Base-by-base conservation (phyloP, 2,329 filamentous ascomycete genomes). In the Thielaviopsis euricoi region DNA sequence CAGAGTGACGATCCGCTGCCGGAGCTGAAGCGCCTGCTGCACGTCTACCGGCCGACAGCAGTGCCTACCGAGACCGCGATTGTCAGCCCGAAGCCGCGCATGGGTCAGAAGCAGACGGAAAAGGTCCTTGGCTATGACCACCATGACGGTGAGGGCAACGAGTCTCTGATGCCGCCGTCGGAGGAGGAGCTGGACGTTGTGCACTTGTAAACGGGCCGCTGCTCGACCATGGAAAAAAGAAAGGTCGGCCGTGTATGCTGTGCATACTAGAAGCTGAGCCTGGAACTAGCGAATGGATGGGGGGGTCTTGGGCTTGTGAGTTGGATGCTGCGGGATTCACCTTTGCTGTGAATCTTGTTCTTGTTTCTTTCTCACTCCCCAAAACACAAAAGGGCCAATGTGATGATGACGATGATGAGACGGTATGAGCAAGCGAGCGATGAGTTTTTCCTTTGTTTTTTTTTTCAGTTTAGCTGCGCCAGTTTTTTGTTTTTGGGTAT, bases 1-100 rank as follows among this genome's bases (percentile, higher is more conserved):
- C 64, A 67, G 65, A 65, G 72, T 63, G 76, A 88, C 85, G 84
- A 90, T 71, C 86, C 86, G 61, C 79, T 90, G 64, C 81, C 86
- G 68, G 82, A 85, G 69, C 75, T 89, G 62, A 82, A 80, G 60
- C 75, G 76, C 66, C 77, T 81, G 65, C 84, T 88, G 70, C 81
- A 78, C 57, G 79, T 83, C 64, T 74, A 78, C 58, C 70, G 87
- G 64, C 71, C 80, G 58, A 22, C 40, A 6, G n/a, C 57, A 22
- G 52, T 43, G 21, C 53, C 26, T 15, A 54, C 55, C 2, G 40
- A 40, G 71, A 74, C n/a, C 12, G 9, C n/a, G 15, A 46, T 46
- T 46, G 40, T 46, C 12, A 57, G 55, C 23, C 52, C 29, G 17
- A 19, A 17, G 56, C 49, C 37, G 26, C 52, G 29, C 25, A n/a